Base-by-base conservation (phyloP, 345 rosid species). In the Pugionium cornutum region DNA sequence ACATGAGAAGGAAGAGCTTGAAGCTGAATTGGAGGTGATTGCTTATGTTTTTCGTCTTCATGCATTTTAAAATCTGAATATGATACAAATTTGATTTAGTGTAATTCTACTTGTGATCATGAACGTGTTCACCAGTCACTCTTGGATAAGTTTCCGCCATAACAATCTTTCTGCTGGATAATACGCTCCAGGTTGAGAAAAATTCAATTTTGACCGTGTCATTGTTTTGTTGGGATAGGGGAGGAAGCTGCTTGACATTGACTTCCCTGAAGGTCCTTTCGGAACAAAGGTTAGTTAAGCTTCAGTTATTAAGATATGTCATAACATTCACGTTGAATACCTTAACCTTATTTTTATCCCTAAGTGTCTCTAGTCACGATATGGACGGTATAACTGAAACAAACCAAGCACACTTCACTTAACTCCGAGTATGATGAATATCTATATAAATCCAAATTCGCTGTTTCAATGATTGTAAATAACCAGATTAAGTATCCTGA, bases 1-100 rank as follows among this genome's bases (percentile, higher is more conserved):
- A n/a, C 96, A 89, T 9, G 94, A 92, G 73, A 82, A 84, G 37
- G 95, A 92, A 78, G 98, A 92, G 82, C 80, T 88, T 58, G 89
- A 83, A 66, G 83, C 86, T 57, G 92, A 85, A 76, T 65, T 88
- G 32, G 64, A 81, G 98, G 96, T 92, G 57, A 45, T 52, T 68
- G 4, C 33, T 64, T 2, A 1, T 63, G 3, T 51, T 31, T 29
- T 36, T 7, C 34, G 3, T 49, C 26, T 54, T 18, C 51, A 33
- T 35, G 10, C 58, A 30, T 30, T n/a, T 9, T 30, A 35, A 51
- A 5, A 48, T 42, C 11, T 44, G 25, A 10, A 18, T 34, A 28
- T 56, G 52, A 25, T 52, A 9, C 25, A 68, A 27, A 5, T 61
- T 8, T 60, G 40, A n/a, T 32, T 62, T 11, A 28, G n/a, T 52